Evolutionary conservation across 768 basidiomycete genomes (phyloP).

Genomic region (Suillus clintonianus): DNA sequence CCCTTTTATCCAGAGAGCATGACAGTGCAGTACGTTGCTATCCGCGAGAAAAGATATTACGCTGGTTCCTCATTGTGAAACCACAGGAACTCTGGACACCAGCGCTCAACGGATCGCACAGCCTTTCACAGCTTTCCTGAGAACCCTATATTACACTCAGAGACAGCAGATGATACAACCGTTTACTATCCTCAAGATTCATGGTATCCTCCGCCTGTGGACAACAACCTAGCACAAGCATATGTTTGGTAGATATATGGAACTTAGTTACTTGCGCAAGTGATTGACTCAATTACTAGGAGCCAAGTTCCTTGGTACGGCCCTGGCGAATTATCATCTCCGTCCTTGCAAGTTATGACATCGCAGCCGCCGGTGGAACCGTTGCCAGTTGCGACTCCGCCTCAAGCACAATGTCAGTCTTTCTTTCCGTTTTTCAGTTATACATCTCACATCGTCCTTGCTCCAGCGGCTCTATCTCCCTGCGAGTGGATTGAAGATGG

Average conservation of each 20-base stretch:
- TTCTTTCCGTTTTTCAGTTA: neutral
- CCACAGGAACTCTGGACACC: neutral
- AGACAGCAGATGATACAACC: neutral
- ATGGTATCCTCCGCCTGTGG: neutral
- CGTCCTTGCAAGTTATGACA: neutral
- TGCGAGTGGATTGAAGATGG: constrained; percentile 26
- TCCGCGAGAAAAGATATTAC: neutral
- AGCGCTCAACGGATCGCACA: neutral
- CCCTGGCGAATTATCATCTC: neutral
- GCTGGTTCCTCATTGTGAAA: neutral
- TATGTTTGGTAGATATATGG: neutral
- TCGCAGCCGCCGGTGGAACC: neutral
- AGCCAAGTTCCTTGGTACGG: neutral
- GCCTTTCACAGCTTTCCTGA: neutral
- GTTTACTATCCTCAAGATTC: neutral
- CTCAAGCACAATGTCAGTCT: neutral
- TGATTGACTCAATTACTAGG: neutral
- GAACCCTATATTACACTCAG: neutral
- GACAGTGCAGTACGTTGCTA: neutral
- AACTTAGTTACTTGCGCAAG: neutral
- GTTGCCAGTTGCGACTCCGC: neutral
- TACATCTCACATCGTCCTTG: neutral
- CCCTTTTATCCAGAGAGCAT: neutral
- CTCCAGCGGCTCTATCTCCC: neutral
- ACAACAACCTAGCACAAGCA: neutral